Conservation (phyloP, 805 yeast genomes). For the Candida tallmaniae region DNA sequence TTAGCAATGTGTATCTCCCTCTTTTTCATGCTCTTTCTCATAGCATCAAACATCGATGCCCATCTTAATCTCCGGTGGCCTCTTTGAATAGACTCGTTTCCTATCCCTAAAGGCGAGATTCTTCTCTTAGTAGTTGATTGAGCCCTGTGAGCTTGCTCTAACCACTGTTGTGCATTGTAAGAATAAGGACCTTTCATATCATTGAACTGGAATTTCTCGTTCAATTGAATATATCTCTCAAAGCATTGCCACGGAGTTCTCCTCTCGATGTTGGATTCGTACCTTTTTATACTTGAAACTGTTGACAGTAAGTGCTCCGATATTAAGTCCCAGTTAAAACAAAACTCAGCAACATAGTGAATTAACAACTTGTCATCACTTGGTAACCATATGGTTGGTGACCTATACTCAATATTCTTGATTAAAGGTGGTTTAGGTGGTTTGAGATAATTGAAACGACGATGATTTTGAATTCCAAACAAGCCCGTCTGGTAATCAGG, state of each 20-base stretch:
- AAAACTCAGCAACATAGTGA: constrained; percentile 76
- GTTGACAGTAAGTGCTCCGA: constrained; percentile 71
- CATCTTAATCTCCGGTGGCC: constrained; percentile 89
- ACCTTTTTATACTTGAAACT: constrained; percentile 54
- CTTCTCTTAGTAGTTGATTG: constrained; percentile 86
- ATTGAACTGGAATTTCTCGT: constrained; percentile 77
- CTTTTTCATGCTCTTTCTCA: constrained; percentile 83
- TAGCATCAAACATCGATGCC: constrained; percentile 97
- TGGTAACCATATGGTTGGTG: constrained; percentile 96
- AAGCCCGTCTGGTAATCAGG: constrained; percentile 53
- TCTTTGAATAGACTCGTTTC: constrained; percentile 84
- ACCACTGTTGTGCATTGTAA: constrained; percentile 81
- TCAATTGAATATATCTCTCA: constrained; percentile 90
- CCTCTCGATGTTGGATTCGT: constrained; percentile 84
- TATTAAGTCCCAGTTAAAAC: constrained; percentile 91
- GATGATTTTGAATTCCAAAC: constrained; percentile 47
- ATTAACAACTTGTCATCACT: constrained; percentile 83
- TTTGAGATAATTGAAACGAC: constrained; percentile 59
- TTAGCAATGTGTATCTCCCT: constrained; percentile 61
- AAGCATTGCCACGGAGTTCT: constrained; percentile 99
- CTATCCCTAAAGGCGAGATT: constrained; percentile 90
- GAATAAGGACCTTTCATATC: constrained; percentile 89
- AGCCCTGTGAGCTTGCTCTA: constrained; percentile 84
- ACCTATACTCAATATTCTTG: constrained; percentile 72
- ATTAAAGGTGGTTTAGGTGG: constrained; percentile 92